These are phyloP conservation scores for Aechmea fasciata DNA, from an alignment of 176 grass and related monocot genomes.

Conservation along the genomic window DNA sequence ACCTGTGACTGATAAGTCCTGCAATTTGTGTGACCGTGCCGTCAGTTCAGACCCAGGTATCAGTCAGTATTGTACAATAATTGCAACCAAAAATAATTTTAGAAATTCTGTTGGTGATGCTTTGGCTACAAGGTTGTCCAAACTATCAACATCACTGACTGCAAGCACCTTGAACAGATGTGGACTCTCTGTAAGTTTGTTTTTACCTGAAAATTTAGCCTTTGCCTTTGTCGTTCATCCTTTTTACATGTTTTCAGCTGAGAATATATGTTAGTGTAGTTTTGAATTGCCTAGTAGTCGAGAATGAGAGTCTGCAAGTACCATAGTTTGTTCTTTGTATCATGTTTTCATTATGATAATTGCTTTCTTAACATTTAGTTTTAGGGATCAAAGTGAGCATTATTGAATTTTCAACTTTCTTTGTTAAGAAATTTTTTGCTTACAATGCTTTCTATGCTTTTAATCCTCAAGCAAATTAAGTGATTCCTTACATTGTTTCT, in stretches of 20 bases:
- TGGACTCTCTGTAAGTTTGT: conserved; percentile 86
- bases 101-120: conserved; percentile 73
- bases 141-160: conserved; percentile 49
- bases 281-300: too few relatives aligned
- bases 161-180: conserved; percentile 61
- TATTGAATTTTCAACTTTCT: not conserved
- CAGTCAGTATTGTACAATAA: conserved; percentile 63
- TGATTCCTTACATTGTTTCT: not conserved
- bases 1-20: conserved; percentile 27
- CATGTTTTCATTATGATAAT: too few relatives aligned
- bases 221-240: not conserved
- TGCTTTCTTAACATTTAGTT: not conserved
- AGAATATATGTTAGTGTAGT: not conserved
- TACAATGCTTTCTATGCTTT: conserved; percentile 18
- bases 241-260: not conserved
- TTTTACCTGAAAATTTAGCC: conserved; percentile 2
- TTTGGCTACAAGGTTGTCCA: conserved; percentile 53
- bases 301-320: too few relatives aligned
- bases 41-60: conserved; percentile 60
- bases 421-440: conserved; percentile 13
- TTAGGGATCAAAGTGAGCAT: not conserved
- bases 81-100: conserved; percentile 68
- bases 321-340: not conserved
- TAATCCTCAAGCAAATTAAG: not conserved
- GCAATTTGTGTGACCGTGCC: conserved; percentile 20